Base-by-base conservation (phyloP, 2,329 filamentous ascomycete genomes). In the Colletotrichum magnum region DNA sequence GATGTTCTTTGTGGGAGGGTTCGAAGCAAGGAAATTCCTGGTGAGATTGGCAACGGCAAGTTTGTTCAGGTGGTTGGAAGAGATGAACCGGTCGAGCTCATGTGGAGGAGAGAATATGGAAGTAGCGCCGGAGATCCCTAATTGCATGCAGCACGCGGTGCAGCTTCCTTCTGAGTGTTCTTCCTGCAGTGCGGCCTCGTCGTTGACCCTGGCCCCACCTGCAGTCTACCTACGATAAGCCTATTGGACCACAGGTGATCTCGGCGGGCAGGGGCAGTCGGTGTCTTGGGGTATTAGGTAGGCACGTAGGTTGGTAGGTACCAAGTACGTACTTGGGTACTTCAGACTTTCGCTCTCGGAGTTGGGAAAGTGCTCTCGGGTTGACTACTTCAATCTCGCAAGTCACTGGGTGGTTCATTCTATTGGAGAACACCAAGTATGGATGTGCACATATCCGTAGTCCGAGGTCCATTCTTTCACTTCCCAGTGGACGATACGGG, bases 21-120 rank as follows among this genome's bases (percentile, higher is more conserved):
- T 3, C 32, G 9, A 36, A 36, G 32, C 32, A 36, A 36, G 32
- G 32, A 36, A 36, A 36, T 36, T 10, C 7, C 32, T 7, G 32
- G 32, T 6, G 32, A 36, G 7, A 6, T 36, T 36, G 32, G 32
- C 32, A 36, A 36, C 10, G 32, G 32, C 32, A 36, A 36, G 32
- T 36, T 36, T 10, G 32, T 59, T 59, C 45, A 59, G 57, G n/a
- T 60, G 58, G 47, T 26, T 51, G n/a, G 58, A 43, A 26, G 4
- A 16, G 58, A 60, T 51, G 58, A 60, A 52, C 45, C 32, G 32
- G 58, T 43, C 24, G 39, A 64, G 45, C 43, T 64, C 18, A 32
- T 64, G 59, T 21, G 64, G 51, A 26, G 52, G 18, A 21, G 64
- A 39, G 50, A 12, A 39, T 43, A 13, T 16, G 41, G n/a, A 45